Evolutionary conservation across 768 basidiomycete species (phyloP), one percentile per base, ranked within the genome.

Genomic region (Leccinum disarticulatum): DNA sequence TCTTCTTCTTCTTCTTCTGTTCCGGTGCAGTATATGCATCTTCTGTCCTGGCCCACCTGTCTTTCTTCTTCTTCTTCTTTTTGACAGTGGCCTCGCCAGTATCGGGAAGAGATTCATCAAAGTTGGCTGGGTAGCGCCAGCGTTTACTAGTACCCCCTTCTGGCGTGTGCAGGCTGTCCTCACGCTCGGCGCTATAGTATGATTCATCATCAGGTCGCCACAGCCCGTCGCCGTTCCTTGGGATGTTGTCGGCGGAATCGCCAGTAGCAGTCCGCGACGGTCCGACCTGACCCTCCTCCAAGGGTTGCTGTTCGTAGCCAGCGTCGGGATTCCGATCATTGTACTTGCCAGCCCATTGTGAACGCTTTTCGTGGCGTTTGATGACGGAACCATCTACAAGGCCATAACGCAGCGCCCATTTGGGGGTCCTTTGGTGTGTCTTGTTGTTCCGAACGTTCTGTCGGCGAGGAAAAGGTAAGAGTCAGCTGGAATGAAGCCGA

Each of bases 371-470:
- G 57, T 89, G 87, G 68, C 94, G 89, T 65, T 84, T 81, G 70
- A 91, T 87, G 65, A 88, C 86, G 36, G 86, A 79, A 25, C 84
- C 87, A 72, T 94, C 86, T 62, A 98, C 86, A 49, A 98, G 89
- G 41, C 95, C 95, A 73, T 93, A 93, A 63, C 88, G 84, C 74
- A 91, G 80, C 0, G 88, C 89, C 95, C 95, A 98, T 75, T 97
- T 95, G 19, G 95, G 95, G n/a, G 95, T 97, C 48, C 95, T 87
- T 14, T 82, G 80, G 70, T 91, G 84, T 66, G 86, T 95, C 80
- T 95, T 93, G 80, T 98, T 98, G 77, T 97, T 98, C 58, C 95
- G 82, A 64, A 98, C 87, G 75, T 97, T 97, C 87, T 98, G 71
- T 22, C 56, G 6, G 38, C 19, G 10, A 59, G 38, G 38, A 65